These are phyloP conservation scores for Chionographis japonica DNA, from an alignment of 106 monocot species.

Conservation along the genomic window DNA sequence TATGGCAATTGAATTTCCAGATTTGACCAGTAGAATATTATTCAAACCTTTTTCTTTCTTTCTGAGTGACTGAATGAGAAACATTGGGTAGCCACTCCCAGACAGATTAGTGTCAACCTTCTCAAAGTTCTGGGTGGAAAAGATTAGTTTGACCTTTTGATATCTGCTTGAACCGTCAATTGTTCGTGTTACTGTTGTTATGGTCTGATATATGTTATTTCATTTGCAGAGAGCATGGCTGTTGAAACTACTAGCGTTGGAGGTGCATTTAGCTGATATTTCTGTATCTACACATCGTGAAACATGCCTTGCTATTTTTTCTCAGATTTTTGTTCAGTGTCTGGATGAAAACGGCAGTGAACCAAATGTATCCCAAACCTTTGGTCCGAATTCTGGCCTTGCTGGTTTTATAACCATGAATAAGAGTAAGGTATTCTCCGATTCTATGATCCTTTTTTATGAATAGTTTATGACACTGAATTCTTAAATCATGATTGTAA, in stretches of 20 bases:
- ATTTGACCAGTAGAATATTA: too few relatives aligned
- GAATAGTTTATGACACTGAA: too few relatives aligned
- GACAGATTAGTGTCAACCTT: too few relatives aligned
- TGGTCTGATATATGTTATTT: not conserved
- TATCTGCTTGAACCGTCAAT: too few relatives aligned
- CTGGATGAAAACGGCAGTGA: constrained; percentile 16
- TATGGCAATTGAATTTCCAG: too few relatives aligned
- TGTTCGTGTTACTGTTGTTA: too few relatives aligned
- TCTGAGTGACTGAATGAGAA: too few relatives aligned
- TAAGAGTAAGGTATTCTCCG: constrained; percentile 51
- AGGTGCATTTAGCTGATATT: constrained; percentile 84
- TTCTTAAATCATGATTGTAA: too few relatives aligned
- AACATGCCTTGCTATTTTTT: constrained; percentile 65
- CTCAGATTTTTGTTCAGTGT: constrained; percentile 33
- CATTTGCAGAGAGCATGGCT: constrained; percentile 70
- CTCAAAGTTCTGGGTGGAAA: too few relatives aligned
- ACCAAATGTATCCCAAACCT: constrained; percentile 10
- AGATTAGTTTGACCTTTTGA: too few relatives aligned
- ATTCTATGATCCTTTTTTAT: not conserved
- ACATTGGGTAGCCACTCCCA: too few relatives aligned
- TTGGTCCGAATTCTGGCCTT: constrained; percentile 8
- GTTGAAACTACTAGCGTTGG: constrained; percentile 78
- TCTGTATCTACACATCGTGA: constrained; percentile 57
- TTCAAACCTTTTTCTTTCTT: too few relatives aligned
- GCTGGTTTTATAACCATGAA: constrained; percentile 21